phyloP scores from a whole-genome alignment of 768 basidiomycete genomes.

The Naganishia kalamii region DNA sequence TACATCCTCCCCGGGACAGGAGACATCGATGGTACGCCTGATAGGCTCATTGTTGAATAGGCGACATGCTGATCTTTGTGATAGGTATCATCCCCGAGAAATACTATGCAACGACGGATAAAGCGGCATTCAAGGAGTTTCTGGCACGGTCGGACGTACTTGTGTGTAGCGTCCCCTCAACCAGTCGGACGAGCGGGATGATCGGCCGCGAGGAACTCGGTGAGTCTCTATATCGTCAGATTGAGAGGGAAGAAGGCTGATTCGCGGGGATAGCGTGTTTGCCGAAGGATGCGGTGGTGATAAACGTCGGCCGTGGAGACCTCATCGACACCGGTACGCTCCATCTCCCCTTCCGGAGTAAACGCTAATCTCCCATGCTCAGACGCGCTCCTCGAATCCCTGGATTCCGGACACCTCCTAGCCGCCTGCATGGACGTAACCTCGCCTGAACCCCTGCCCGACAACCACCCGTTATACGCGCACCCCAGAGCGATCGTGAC shows the following conservation, averaged over 20 bases:
- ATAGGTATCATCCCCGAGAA: slow-evolving; percentile 38
- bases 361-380: not conserved
- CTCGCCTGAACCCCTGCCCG: slow-evolving; percentile 47
- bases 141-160: slow-evolving; percentile 37
- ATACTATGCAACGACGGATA: slow-evolving; percentile 35
- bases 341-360: not conserved
- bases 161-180: slow-evolving; percentile 39
- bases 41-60: not conserved
- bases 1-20: slow-evolving; percentile 44
- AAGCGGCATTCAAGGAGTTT: slow-evolving; percentile 33
- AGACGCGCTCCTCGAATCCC: slow-evolving; percentile 32
- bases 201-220: slow-evolving; percentile 34
- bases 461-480: slow-evolving; percentile 42
- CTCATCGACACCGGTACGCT: slow-evolving; percentile 41
- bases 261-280: slow-evolving; percentile 23
- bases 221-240: slow-evolving; percentile 23
- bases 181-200: slow-evolving; percentile 31
- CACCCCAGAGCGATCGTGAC: slow-evolving; percentile 46
- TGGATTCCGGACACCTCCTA: slow-evolving; percentile 28
- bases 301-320: slow-evolving; percentile 48
- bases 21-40: slow-evolving; percentile 37
- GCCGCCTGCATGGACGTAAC: slow-evolving; percentile 46
- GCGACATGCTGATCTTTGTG: not conserved
- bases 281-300: slow-evolving; percentile 42
- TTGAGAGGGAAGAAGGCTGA: not conserved